Base-by-base conservation (phyloP, 169 alveolate species). In the Hepatocystis sp. region DNA sequence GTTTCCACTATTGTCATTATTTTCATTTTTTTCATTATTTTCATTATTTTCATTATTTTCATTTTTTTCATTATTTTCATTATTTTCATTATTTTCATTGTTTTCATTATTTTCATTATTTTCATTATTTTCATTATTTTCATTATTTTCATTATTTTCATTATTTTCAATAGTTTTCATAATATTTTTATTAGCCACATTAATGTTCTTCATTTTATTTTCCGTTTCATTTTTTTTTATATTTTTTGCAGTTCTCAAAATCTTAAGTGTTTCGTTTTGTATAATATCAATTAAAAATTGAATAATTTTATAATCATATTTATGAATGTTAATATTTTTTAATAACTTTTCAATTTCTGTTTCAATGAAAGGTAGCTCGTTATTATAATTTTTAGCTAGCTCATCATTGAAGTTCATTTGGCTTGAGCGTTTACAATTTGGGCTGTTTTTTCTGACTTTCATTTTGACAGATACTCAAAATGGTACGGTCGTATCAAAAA, bases 351-450 rank as follows among this genome's bases (percentile, higher is more conserved):
- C 88, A 60, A 78, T 78, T 64, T 78, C 61, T 11, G 11, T 21
- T 60, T 78, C 88, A 15, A 78, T 47, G 36, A 52, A n/a, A n/a
- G 88, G 88, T n/a, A n/a, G n/a, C n/a, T n/a, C n/a, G n/a, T n/a
- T n/a, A n/a, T n/a, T n/a, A n/a, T n/a, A n/a, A n/a, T n/a, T n/a
- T n/a, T n/a, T n/a, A n/a, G n/a, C n/a, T n/a, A n/a, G n/a, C n/a
- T n/a, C n/a, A n/a, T n/a, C n/a, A n/a, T n/a, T n/a, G n/a, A n/a
- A n/a, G n/a, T n/a, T n/a, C n/a, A n/a, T n/a, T n/a, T n/a, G n/a
- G n/a, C n/a, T n/a, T n/a, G n/a, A n/a, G n/a, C n/a, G n/a, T n/a
- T 58, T 25, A 40, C 4, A 1, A 63, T 40, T 15, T 13, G 51
- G 19, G 10, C 40, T 32, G 0, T 46, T 68, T 51, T 65, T 65